A percentile compares a stretch with the other conserved stretches of the same genome.
Conservation (phyloP, 768 basidiomycete species). For the Phylloporus sp. region DNA sequence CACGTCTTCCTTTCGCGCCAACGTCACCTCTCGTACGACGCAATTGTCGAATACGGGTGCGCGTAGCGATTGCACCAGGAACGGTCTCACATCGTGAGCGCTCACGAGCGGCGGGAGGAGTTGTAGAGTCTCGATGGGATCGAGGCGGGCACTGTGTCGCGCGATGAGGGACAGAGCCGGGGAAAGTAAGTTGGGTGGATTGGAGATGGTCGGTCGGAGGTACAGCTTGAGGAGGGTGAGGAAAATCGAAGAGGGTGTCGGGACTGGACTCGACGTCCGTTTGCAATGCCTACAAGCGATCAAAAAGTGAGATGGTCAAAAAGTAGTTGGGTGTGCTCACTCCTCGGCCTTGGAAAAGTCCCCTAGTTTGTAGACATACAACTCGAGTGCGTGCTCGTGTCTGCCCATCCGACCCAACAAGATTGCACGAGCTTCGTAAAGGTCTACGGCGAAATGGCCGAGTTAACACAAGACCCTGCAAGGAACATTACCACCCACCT, state of each 20-base stretch:
- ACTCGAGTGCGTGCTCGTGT: constrained; percentile 91
- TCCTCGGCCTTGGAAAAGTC: constrained; percentile 87
- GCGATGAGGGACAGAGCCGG: constrained; percentile 89
- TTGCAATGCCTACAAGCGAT: constrained; percentile 76
- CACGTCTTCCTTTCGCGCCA: constrained; percentile 74
- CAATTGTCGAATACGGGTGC: constrained; percentile 63
- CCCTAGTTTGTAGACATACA: constrained; percentile 85
- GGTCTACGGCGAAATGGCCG: constrained; percentile 42
- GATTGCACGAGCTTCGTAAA: constrained; percentile 89
- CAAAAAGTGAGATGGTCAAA: background rate
- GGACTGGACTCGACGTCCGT: constrained; percentile 58
- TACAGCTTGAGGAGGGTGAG: constrained; percentile 83
- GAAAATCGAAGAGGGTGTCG: constrained; percentile 63
- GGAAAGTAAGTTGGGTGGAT: constrained; percentile 52
- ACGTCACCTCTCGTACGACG: constrained; percentile 64
- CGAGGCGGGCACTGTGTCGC: constrained; percentile 76
- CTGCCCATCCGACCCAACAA: constrained; percentile 84
- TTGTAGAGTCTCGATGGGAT: constrained; percentile 75
- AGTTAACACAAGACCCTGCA: background rate
- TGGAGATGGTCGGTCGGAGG: constrained; percentile 61
- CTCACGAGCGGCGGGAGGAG: constrained; percentile 88
- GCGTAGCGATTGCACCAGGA: constrained; percentile 67
- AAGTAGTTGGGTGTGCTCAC: constrained; percentile 38
- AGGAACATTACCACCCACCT: constrained; percentile 43
- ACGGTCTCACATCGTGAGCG: constrained; percentile 70